Evolutionary conservation across 1,139 yeast genomes (phyloP), one percentile per base, ranked within the genome.

Genomic region (Sugiyamaella grinbergsii): DNA sequence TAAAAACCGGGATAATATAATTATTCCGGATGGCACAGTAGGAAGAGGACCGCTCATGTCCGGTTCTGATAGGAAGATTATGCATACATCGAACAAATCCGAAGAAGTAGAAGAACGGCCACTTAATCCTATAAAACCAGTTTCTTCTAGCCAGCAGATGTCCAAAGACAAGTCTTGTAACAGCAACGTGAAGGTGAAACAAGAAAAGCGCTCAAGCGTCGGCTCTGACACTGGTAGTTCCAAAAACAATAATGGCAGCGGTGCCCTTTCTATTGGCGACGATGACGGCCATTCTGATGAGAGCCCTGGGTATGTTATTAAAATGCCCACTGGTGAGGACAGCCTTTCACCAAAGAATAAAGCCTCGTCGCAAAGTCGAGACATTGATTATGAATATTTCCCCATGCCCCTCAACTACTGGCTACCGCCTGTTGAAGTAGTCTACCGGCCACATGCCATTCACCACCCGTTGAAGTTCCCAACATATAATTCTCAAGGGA

Each of bases 381-480:
- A 60, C 36, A 54, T 54, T 20, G 68, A 64, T 47, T 80, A 80
- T 61, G 79, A 78, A 57, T 80, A 80, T 56, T 79, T 78, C 63
- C 83, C 83, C 1, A 75, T 80, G 50, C 78, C 80, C 51, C 73
- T 71, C 54, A 81, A 78, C 34, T 80, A 80, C 60, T 79, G 79
- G 64, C 67, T 79, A 47, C 82, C 83, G 7, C 84, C 83, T 0
- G 79, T 80, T 24, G 80, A 79, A 61, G 81, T 76, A 47, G 83
- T 79, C 7, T 80, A 80, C 60, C 76, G 80, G 55, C 84, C 84
- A 0, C 84, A 80, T 61, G 74, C 82, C 5, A 80, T 77, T 1
- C 83, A 79, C 59, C 82, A 60, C 42, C 64, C 64, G 2, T 49
- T 61, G 51, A 58, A 61, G 46, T 51, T 59, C 37, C 63, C 63